A percentile compares a stretch with the other conserved stretches of the same genome.
Evolutionary conservation across 1,284 basidiomycete genomes (phyloP).

Genomic region (Caloboletus firmus): DNA sequence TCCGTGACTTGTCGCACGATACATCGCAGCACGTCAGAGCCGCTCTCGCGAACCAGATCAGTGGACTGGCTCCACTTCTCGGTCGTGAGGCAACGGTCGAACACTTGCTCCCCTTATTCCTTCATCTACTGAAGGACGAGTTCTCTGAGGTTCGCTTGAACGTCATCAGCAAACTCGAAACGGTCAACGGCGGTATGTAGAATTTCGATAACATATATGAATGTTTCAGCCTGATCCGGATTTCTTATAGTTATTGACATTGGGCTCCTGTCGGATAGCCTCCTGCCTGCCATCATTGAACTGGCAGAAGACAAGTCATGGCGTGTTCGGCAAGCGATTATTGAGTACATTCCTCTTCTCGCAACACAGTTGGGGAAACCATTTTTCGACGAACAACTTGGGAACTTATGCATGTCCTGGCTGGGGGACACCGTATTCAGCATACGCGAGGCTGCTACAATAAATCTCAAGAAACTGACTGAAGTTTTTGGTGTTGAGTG

Average conservation of each 20-base stretch:
- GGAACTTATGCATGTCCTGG: conserved; percentile 99
- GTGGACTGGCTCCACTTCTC: conserved; percentile 93
- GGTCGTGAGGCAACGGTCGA: conserved; percentile 96
- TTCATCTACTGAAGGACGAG: conserved; percentile 97
- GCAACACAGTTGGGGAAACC: conserved; percentile 95
- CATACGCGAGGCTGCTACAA: conserved; percentile 96
- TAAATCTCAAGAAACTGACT: conserved; percentile 96
- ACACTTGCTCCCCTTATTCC: conserved; percentile 94
- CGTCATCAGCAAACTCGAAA: conserved; percentile 98
- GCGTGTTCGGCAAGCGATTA: conserved; percentile 99
- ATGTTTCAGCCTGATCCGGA: conserved; percentile 13
- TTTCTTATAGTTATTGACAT: conserved; percentile 86
- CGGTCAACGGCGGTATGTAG: conserved; percentile 84
- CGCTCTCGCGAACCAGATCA: conserved; percentile 95
- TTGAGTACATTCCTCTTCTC: conserved; percentile 95
- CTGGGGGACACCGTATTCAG: conserved; percentile 98
- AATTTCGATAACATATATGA: neutral
- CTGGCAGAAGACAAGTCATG: conserved; percentile 99
- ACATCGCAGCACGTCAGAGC: conserved; percentile 96
- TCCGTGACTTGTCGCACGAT: conserved; percentile 93
- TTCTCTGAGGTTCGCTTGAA: conserved; percentile 98
- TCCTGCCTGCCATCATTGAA: conserved; percentile 97
- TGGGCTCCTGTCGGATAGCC: conserved; percentile 91
- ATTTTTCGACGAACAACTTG: conserved; percentile 98
- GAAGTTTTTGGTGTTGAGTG: conserved; percentile 99